These are phyloP conservation scores for Exophiala spinifera DNA, from an alignment of 2,329 filamentous ascomycete species.

Conservation along the genomic window DNA sequence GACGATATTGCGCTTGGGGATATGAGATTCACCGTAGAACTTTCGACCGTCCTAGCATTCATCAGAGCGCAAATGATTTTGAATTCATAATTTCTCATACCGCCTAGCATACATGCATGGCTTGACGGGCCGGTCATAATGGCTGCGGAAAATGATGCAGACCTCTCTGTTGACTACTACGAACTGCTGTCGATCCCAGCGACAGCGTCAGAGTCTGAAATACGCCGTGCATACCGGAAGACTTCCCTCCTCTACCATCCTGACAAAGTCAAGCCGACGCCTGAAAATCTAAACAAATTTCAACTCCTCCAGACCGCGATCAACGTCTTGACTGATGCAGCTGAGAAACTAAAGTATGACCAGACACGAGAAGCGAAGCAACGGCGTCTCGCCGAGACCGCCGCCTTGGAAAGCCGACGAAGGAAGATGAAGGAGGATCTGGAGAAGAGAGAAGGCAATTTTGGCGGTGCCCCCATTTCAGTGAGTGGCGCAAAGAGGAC, in stretches of 20 bases:
- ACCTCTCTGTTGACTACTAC: constrained; percentile 71
- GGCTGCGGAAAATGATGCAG: constrained; percentile 55
- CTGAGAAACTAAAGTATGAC: constrained; percentile 74
- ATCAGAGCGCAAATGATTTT: too few species aligned
- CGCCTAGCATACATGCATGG: neutral
- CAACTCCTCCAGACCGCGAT: constrained; percentile 82
- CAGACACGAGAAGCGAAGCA: constrained; percentile 67
- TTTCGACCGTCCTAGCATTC: neutral
- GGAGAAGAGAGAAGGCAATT: constrained; percentile 61
- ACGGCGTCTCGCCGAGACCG: constrained; percentile 67
- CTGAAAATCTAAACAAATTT: constrained; percentile 72
- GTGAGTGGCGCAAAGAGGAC: constrained; percentile 57
- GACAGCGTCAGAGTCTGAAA: constrained; percentile 66
- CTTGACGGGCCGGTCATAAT: constrained; percentile 29
- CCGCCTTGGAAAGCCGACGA: constrained; percentile 69
- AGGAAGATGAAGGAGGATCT: constrained; percentile 81
- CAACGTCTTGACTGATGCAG: constrained; percentile 71
- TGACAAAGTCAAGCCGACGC: constrained; percentile 75
- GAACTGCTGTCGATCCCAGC: constrained; percentile 64
- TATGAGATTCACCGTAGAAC: neutral
- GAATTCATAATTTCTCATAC: constrained; percentile 8
- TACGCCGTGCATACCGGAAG: constrained; percentile 80
- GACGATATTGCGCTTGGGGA: too few species aligned
- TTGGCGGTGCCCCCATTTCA: constrained; percentile 25
- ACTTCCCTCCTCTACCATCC: constrained; percentile 88